Conservation (phyloP, 164 flowering plant genomes). For the Magnolia kwangsiensis region DNA sequence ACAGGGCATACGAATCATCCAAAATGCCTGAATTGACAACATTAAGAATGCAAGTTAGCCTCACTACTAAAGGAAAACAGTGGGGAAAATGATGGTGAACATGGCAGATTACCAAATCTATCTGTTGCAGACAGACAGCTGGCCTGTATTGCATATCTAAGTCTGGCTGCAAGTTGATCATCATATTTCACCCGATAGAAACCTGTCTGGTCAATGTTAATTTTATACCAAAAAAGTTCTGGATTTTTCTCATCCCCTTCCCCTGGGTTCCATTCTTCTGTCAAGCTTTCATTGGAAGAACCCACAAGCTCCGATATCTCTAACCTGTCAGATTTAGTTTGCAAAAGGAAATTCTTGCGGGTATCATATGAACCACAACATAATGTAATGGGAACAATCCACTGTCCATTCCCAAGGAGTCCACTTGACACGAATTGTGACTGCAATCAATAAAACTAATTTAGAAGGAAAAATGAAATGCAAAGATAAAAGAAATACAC, state of each 20-base stretch:
- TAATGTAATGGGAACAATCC: conserved; percentile 92
- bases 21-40: conserved; percentile 56
- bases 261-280: conserved; percentile 10
- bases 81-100: conserved; percentile 4
- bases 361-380: conserved; percentile 72
- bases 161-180: conserved; percentile 63
- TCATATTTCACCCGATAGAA: conserved; percentile 97
- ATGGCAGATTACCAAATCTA: conserved; percentile 62
- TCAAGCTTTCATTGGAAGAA: conserved; percentile 13
- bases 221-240: conserved; percentile 52
- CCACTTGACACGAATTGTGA: conserved; percentile 79
- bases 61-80: not conserved
- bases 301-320: conserved; percentile 41
- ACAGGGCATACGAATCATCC: conserved; percentile 89
- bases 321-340: conserved; percentile 38
- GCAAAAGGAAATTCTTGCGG: conserved; percentile 56
- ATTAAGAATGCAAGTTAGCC: not conserved
- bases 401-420: conserved; percentile 68
- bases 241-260: conserved; percentile 5
- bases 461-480: not conserved
- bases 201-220: conserved; percentile 85
- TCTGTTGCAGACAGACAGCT: conserved; percentile 62
- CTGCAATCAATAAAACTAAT: conserved; percentile 39
- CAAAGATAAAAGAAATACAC: not conserved
- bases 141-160: conserved; percentile 69